These are phyloP conservation scores for Paxillus ammoniavirescens DNA, from an alignment of 768 basidiomycete genomes.

Conservation along the genomic window DNA sequence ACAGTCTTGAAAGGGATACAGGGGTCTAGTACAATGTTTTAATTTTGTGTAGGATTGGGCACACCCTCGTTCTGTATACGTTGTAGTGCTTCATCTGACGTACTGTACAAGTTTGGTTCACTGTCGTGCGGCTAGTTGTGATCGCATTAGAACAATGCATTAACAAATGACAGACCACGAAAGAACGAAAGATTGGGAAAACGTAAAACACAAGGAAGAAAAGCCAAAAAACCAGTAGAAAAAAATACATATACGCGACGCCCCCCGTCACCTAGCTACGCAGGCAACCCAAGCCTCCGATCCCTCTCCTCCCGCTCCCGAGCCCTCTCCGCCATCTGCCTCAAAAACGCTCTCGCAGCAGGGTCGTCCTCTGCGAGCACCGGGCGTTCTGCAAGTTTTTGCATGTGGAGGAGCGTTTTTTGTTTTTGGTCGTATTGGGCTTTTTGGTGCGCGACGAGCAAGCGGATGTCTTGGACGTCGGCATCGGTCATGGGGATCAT, in stretches of 20 bases:
- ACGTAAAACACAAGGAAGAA: no score
- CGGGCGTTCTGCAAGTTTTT: slow-evolving; percentile 41
- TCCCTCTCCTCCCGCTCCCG: slow-evolving; percentile 29
- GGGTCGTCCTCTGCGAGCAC: slow-evolving; percentile 8
- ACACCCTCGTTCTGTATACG: background rate
- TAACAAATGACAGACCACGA: background rate
- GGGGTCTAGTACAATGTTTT: background rate
- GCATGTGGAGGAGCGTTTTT: slow-evolving; percentile 43
- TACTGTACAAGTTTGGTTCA: background rate
- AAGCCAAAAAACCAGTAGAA: no score
- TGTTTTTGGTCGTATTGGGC: slow-evolving; percentile 40
- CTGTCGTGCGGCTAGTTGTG: background rate
- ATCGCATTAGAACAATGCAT: background rate
- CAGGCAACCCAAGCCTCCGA: slow-evolving; percentile 24
- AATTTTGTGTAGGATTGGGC: background rate
- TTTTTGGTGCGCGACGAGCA: slow-evolving; percentile 52
- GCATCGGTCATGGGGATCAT: slow-evolving; percentile 72
- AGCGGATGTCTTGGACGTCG: slow-evolving; percentile 78
- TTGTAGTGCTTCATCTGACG: background rate
- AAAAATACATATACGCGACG: no score
- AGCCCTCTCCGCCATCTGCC: slow-evolving; percentile 18
- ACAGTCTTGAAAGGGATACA: background rate
- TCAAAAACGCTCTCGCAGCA: slow-evolving; percentile 9
- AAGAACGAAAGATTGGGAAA: no score
- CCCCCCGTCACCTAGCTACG: slow-evolving; percentile 2